A percentile compares a stretch with the other conserved stretches of the same genome.
Evolutionary conservation across 768 basidiomycete genomes (phyloP).

Genomic region (Tulasnella sp.): DNA sequence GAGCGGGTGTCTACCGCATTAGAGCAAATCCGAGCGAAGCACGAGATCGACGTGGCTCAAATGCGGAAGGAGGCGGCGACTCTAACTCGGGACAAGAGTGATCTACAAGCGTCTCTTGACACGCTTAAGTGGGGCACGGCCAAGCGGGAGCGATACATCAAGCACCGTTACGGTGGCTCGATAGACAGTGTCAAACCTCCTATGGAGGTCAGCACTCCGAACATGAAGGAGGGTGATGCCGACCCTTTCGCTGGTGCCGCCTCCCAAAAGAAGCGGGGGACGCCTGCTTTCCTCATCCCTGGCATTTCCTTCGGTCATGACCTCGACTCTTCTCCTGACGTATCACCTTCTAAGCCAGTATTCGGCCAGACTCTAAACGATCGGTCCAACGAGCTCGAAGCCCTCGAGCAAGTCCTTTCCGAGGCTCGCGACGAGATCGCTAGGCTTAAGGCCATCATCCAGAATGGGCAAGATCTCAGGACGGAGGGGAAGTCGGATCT

Average conservation of each 20-base stretch:
- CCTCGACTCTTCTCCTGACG: too few species aligned
- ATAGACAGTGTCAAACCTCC: too few species aligned
- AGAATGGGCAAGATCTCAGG: too few species aligned
- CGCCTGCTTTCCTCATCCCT: slow-evolving; percentile 28
- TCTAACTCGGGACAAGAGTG: slow-evolving; percentile 82
- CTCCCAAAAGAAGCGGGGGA: slow-evolving; percentile 7
- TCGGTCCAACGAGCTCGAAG: slow-evolving; percentile 70
- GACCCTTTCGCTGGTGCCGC: slow-evolving; percentile 42
- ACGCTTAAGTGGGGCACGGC: slow-evolving; percentile 58
- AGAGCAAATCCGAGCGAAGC: slow-evolving; percentile 73
- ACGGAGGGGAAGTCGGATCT: too few species aligned
- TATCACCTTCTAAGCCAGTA: slow-evolving; percentile 12
- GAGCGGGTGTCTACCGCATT: slow-evolving; percentile 49
- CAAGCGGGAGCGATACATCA: slow-evolving; percentile 34
- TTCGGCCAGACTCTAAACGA: slow-evolving; percentile 38
- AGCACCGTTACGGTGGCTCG: not conserved
- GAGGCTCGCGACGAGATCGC: slow-evolving; percentile 79
- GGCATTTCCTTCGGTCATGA: slow-evolving; percentile 31
- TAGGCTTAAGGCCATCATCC: slow-evolving; percentile 66
- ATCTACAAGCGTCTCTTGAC: slow-evolving; percentile 75
- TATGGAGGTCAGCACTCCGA: slow-evolving; percentile 24
- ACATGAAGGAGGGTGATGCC: slow-evolving; percentile 35
- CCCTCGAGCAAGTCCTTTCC: slow-evolving; percentile 65
- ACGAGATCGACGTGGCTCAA: slow-evolving; percentile 90
- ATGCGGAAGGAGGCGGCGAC: slow-evolving; percentile 80